Base-by-base conservation (phyloP, 257 asterid species). In the Capsicum rhomboideum region DNA sequence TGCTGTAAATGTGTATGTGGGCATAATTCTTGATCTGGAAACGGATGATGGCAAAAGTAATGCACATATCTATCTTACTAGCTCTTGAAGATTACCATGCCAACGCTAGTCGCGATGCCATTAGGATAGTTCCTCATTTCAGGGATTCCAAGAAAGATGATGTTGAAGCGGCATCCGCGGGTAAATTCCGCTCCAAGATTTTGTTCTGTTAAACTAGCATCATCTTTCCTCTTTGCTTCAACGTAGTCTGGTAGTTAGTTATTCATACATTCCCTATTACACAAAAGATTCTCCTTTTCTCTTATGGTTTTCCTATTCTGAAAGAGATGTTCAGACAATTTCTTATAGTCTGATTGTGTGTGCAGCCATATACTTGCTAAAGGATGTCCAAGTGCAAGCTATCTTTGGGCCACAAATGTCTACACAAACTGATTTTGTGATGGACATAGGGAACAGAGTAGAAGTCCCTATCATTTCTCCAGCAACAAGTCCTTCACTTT, bases 71-170 rank as follows among this genome's bases (percentile, higher is more conserved):
- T 84, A 59, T 88, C 77, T 84, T 59, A 12, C 86, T 91, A 88
- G 91, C 94, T 8, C 71, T 90, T 23, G 86, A 84, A 52, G 94
- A 90, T 86, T 89, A 87, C 83, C 80, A 90, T n/a, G 85, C 89
- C 71, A 31, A 17, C 6, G 52, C 68, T 4, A 77, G 31, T 23
- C 82, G 52, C 6, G n/a, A 83, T 80, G 86, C 59, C 74, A 87
- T 82, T 8, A 64, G 46, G 80, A 44, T 91, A 26, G 86, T 89
- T 64, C 84, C 89, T 86, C 91, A 88, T 74, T 34, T 89, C 80
- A 84, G 87, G 66, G 82, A 88, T 83, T 87, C 92, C 12, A 64
- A 44, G 6, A 56, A 14, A 61, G 90, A 87, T 83, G 81, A 86
- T 50, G 84, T 88, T 11, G 82, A 31, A 46, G 94, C 92, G 72